A percentile compares a stretch with the other conserved stretches of the same genome.
These are phyloP conservation scores for Solanum pimpinellifolium DNA, from an alignment of 257 asterid species.

Conservation along the genomic window DNA sequence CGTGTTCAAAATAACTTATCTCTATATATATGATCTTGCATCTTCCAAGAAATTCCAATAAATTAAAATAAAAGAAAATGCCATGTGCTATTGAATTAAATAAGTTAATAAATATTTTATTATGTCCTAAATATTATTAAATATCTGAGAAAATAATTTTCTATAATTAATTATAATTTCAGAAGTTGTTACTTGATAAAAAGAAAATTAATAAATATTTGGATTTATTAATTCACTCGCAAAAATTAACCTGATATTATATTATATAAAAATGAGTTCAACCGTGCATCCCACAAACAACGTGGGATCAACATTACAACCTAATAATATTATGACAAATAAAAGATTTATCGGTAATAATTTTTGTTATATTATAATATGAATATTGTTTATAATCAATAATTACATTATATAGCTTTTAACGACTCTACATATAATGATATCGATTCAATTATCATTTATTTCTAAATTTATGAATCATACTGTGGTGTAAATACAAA, in stretches of 20 bases:
- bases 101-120: not conserved
- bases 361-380: too few species aligned
- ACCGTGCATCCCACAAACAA: not conserved
- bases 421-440: fast-evolving
- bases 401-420: too few species aligned
- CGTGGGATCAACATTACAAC: not conserved
- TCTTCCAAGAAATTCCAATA: not conserved
- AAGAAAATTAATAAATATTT: too few species aligned
- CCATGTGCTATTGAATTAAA: not conserved
- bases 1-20: not conserved
- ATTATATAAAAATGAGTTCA: too few species aligned
- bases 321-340: too few species aligned
- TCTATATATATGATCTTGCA: not conserved
- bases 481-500: too few species aligned
- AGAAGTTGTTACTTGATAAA: not conserved
- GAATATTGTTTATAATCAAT: too few species aligned
- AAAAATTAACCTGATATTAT: too few species aligned
- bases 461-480: too few species aligned
- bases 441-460: too few species aligned
- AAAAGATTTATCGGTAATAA: too few species aligned
- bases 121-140: not conserved
- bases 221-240: too few species aligned
- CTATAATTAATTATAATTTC: not conserved
- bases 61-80: not conserved
- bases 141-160: not conserved